phyloP scores from a whole-genome alignment of 495 filamentous ascomycete genomes.

The Chlorociboria aeruginascens region DNA sequence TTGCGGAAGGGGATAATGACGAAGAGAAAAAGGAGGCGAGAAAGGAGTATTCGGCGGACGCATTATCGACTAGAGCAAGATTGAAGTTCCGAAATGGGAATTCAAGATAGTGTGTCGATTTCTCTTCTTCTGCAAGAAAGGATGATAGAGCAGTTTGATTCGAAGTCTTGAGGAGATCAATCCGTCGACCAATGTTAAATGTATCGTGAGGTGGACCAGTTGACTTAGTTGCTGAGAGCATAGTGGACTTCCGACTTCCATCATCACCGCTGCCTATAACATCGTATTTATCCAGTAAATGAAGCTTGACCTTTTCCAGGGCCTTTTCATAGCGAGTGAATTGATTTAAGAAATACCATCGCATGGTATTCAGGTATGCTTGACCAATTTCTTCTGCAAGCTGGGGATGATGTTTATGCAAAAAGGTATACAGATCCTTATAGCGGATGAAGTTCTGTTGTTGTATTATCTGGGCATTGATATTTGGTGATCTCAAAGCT shows the following conservation, averaged over 20 bases:
- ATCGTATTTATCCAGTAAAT: slow-evolving; percentile 72
- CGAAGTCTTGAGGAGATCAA: slow-evolving; percentile 61
- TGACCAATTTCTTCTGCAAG: slow-evolving; percentile 81
- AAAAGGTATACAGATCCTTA: slow-evolving; percentile 77
- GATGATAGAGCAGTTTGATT: slow-evolving; percentile 65
- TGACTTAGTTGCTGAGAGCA: slow-evolving; percentile 23
- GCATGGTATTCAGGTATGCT: slow-evolving; percentile 97
- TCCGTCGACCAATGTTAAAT: slow-evolving; percentile 74
- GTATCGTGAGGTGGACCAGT: slow-evolving; percentile 67
- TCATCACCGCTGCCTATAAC: slow-evolving; percentile 72
- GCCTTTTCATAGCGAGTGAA: slow-evolving; percentile 80
- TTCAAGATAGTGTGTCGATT: slow-evolving; percentile 75
- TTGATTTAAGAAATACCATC: slow-evolving; percentile 91
- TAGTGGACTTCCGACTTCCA: slow-evolving; percentile 42
- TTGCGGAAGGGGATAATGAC: slow-evolving; percentile 39
- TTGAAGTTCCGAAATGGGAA: slow-evolving; percentile 88
- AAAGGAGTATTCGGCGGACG: slow-evolving; percentile 90
- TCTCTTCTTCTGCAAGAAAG: slow-evolving; percentile 80
- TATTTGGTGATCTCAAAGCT: slow-evolving; percentile 80
- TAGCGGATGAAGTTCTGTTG: slow-evolving; percentile 78
- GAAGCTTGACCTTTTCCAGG: slow-evolving; percentile 72
- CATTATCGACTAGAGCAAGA: slow-evolving; percentile 84
- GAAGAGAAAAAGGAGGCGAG: slow-evolving; percentile 78
- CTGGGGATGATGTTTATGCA: slow-evolving; percentile 61
- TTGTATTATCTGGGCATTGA: slow-evolving; percentile 93